These are phyloP conservation scores for Trichopus zeylanicus DNA, from an alignment of 116 monocot genomes.

Conservation along the genomic window DNA sequence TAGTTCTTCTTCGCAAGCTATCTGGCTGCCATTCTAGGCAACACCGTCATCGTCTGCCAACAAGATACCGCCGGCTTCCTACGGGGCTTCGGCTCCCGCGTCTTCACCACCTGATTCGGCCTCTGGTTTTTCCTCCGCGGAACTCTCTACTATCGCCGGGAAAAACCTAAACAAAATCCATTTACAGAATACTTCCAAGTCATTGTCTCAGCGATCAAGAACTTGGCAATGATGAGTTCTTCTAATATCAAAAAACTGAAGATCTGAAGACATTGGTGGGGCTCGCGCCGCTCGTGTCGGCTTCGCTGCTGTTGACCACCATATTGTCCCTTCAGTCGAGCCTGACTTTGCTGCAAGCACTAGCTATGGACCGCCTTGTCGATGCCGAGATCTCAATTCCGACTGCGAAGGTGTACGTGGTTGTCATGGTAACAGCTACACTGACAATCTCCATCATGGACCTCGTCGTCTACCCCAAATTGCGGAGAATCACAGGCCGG, in stretches of 20 bases:
- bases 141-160: conserved; percentile 8
- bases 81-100: conserved; percentile 22
- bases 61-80: conserved; percentile 28
- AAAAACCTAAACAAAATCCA: conserved; percentile 14
- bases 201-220: too few species aligned
- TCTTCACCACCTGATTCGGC: not conserved
- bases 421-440: conserved; percentile 6
- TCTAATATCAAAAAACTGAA: too few species aligned
- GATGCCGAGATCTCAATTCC: conserved; percentile 14
- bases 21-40: conserved; percentile 11
- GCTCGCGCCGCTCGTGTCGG: conserved; percentile 25
- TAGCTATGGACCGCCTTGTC: conserved; percentile 39
- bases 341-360: conserved; percentile 31
- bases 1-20: conserved; percentile 30
- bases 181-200: conserved; percentile 11
- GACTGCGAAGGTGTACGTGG: conserved; percentile 19
- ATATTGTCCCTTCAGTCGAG: conserved; percentile 15
- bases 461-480: conserved; percentile 6
- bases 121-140: conserved; percentile 17
- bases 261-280: conserved; percentile 24
- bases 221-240: too few species aligned
- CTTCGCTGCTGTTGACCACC: conserved; percentile 20
- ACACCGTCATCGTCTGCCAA: conserved; percentile 25
- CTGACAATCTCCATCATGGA: conserved; percentile 23
- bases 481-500: conserved; percentile 1